phyloP scores from a whole-genome alignment of 495 filamentous ascomycete species.

The Xylaria castorea region DNA sequence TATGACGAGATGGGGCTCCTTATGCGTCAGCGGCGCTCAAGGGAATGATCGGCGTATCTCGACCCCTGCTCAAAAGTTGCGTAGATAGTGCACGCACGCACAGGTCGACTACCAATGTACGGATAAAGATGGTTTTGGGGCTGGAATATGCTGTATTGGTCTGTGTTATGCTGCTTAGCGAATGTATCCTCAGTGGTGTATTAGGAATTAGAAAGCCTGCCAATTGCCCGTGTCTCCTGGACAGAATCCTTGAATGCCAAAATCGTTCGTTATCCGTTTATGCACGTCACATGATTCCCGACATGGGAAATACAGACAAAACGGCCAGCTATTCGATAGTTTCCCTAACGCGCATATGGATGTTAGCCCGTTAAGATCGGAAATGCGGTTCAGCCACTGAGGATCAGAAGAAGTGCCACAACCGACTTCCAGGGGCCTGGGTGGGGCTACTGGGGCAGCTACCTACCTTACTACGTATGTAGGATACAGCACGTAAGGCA shows the following conservation, averaged over 20 bases:
- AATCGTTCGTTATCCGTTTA: constrained; percentile 4
- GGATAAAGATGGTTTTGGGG: background rate
- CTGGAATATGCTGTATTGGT: background rate
- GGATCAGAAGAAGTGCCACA: constrained; percentile 7
- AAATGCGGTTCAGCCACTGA: constrained; percentile 14
- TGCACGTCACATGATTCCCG: constrained; percentile 19
- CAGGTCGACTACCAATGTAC: background rate
- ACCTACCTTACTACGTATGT: background rate
- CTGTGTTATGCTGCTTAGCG: background rate
- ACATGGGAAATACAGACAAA: background rate
- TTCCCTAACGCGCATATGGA: background rate
- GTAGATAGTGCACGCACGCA: background rate
- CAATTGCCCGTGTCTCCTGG: background rate
- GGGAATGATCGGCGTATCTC: constrained; percentile 12
- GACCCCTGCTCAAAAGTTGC: background rate
- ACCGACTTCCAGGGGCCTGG: background rate
- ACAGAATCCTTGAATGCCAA: too few relatives aligned
- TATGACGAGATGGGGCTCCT: background rate
- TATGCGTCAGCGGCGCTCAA: constrained; percentile 20
- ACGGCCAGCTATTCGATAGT: background rate
- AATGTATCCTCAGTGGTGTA: background rate
- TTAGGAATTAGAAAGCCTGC: background rate
- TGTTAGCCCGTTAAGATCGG: background rate
- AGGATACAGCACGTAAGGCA: constrained; percentile 4
- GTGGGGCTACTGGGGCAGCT: background rate